Base-by-base conservation (phyloP, 75 land plant genomes). In the Picea sitchensis region DNA sequence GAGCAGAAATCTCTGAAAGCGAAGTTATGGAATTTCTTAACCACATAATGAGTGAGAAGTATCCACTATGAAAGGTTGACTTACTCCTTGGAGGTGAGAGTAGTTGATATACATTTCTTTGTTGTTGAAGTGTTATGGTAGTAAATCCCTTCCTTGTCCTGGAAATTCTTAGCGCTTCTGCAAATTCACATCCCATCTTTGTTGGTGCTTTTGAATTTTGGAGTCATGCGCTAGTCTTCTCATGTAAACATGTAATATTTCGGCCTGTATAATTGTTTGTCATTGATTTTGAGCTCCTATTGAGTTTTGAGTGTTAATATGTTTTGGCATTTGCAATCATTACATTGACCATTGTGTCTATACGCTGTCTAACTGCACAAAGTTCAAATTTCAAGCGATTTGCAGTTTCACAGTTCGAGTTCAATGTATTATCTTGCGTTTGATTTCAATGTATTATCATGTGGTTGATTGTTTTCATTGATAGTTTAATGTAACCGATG, bases 11-110 rank as follows among this genome's bases (percentile, higher is more conserved):
- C 82, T 20, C 34, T 80, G 26, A 77, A 69, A 69, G 69, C 68
- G 76, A 86, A 86, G 69, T n/a, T 85, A 56, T 83, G 82, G 86
- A 78, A 80, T 44, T 83, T 84, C 65, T 64, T 86, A 7, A 77
- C 82, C 12, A 83, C 86, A 69, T 83, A 83, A 80, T 12, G 20
- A 47, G 8, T 71, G n/a, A 20, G 12, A 44, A 71, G 8, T 8
- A 71, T 44, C 51, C 3, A 8, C 56, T 51, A 51, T 51, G 12
- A 20, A 41, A 38, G 41, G 54, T 23, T 41, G 23, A 71, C n/a
- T 41, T 71, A n/a, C 72, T 68, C 34, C 56, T 18, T 7, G 2
- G 51, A 71, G 73, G 73, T 41, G 73, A 71, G 71, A 67, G 73
- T 71, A 71, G n/a, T 17, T n/a, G 54, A 36, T 47, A 71, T 41